phyloP scores from a whole-genome alignment of 805 yeast species.

The Wickerhamiella domercqiae region DNA sequence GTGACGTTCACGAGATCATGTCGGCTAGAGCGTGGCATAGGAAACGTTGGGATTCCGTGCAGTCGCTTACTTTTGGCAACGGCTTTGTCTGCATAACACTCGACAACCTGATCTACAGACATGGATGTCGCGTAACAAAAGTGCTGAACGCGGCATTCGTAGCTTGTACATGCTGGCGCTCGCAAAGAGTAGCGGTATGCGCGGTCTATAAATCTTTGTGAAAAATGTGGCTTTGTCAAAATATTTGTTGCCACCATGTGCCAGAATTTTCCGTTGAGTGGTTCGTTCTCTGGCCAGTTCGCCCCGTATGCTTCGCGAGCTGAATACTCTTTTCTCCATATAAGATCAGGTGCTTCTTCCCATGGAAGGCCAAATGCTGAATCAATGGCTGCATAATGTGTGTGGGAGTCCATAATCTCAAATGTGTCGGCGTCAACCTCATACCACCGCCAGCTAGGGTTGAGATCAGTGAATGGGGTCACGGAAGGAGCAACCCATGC shows the following conservation, averaged over 20 bases:
- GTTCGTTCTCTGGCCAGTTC: conserved; percentile 41
- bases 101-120: conserved; percentile 13
- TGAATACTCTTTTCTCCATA: conserved; percentile 47
- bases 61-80: conserved; percentile 3
- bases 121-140: conserved; percentile 26
- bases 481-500: conserved; percentile 52
- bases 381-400: conserved; percentile 38
- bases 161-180: conserved; percentile 31
- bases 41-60: conserved; percentile 17
- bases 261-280: conserved; percentile 56
- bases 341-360: conserved; percentile 23
- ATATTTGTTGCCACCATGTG: conserved; percentile 35
- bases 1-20: not conserved
- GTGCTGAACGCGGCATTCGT: conserved; percentile 23
- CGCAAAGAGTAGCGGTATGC: conserved; percentile 41
- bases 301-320: conserved; percentile 40
- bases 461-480: conserved; percentile 40
- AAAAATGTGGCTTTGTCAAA: conserved; percentile 27
- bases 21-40: conserved; percentile 16
- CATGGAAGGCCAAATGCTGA: conserved; percentile 22
- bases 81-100: conserved; percentile 6
- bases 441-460: conserved; percentile 59
- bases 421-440: conserved; percentile 45
- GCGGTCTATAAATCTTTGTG: conserved; percentile 35
- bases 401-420: conserved; percentile 41